These are phyloP conservation scores for Quillaja saponaria DNA, from an alignment of 306 rosid genomes.

Conservation along the genomic window DNA sequence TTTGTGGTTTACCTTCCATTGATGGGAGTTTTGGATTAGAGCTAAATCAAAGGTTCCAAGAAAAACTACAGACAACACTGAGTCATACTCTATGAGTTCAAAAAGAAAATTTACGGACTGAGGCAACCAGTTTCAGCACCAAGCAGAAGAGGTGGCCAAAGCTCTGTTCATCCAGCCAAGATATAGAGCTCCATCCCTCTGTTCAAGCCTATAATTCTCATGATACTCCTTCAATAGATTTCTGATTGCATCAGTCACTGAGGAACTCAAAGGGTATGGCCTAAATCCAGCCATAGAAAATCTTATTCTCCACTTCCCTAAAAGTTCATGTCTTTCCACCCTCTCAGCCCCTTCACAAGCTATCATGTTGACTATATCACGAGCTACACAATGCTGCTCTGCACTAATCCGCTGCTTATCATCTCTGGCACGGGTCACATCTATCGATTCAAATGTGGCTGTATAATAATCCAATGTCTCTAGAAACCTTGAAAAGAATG, in stretches of 20 bases:
- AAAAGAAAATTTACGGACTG: conserved; percentile 27
- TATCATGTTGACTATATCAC: conserved; percentile 90
- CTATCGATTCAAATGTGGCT: conserved; percentile 90
- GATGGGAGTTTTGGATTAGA: conserved; percentile 18
- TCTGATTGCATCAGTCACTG: conserved; percentile 38
- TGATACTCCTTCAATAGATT: conserved; percentile 50
- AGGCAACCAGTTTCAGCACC: conserved; percentile 52
- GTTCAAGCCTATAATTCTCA: conserved; percentile 52
- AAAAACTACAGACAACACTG: conserved; percentile 33
- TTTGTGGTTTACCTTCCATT: conserved; percentile 20
- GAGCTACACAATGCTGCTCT: conserved; percentile 86
- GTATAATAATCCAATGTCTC: conserved; percentile 70
- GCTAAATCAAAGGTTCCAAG: conserved; percentile 30
- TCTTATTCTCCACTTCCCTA: conserved; percentile 80
- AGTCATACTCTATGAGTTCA: conserved; percentile 23
- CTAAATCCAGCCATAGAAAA: conserved; percentile 78
- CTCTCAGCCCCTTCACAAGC: conserved; percentile 89
- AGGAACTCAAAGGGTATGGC: conserved; percentile 54
- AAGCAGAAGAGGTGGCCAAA: conserved; percentile 72
- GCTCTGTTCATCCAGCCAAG: conserved; percentile 70
- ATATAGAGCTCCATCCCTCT: conserved; percentile 55
- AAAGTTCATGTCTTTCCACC: conserved; percentile 85
- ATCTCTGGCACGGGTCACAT: conserved; percentile 48
- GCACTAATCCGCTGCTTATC: conserved; percentile 72
- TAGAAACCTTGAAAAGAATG: conserved; percentile 62